Percentiles rank a stretch among this genome's conserved stretches.
These are phyloP conservation scores for Cenchrus fungigraminus DNA, from an alignment of 176 grass and related monocot species.

Conservation along the genomic window DNA sequence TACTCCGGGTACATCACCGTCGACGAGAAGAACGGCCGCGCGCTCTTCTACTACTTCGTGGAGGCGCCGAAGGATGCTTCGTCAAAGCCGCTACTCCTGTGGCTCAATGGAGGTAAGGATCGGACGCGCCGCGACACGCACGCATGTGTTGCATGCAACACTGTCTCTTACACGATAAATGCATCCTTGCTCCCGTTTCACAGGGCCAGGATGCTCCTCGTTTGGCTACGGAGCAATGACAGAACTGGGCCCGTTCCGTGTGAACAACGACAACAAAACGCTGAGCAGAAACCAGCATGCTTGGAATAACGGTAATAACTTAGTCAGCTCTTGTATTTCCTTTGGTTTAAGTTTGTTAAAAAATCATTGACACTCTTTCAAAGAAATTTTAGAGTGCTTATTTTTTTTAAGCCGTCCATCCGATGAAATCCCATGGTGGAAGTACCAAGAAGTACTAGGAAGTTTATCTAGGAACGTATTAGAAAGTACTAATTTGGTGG, in stretches of 20 bases:
- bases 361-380: not conserved
- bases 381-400: too few relatives aligned
- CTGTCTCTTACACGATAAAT: not conserved
- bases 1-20: conserved; percentile 63
- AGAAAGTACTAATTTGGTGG: too few relatives aligned
- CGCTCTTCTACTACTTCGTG: conserved; percentile 69
- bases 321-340: too few relatives aligned
- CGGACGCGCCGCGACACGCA: not conserved
- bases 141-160: not conserved
- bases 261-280: conserved; percentile 53
- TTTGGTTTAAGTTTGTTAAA: not conserved
- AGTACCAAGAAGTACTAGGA: too few relatives aligned
- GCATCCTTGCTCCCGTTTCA: not conserved
- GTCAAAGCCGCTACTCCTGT: conserved; percentile 59
- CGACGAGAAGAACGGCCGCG: conserved; percentile 38
- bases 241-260: conserved; percentile 58
- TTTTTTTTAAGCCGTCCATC: too few relatives aligned
- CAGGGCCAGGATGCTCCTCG: conserved; percentile 72
- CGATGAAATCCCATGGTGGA: too few relatives aligned
- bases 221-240: conserved; percentile 53
- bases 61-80: conserved; percentile 35
- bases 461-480: too few relatives aligned
- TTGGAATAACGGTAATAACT: conserved; percentile 58
- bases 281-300: conserved; percentile 54
- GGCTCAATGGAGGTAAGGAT: conserved; percentile 73